A percentile compares a stretch with the other conserved stretches of the same genome.
Conservation (phyloP, 371 early-diverging fungal species). For the Syncephalis plumigaleata region DNA sequence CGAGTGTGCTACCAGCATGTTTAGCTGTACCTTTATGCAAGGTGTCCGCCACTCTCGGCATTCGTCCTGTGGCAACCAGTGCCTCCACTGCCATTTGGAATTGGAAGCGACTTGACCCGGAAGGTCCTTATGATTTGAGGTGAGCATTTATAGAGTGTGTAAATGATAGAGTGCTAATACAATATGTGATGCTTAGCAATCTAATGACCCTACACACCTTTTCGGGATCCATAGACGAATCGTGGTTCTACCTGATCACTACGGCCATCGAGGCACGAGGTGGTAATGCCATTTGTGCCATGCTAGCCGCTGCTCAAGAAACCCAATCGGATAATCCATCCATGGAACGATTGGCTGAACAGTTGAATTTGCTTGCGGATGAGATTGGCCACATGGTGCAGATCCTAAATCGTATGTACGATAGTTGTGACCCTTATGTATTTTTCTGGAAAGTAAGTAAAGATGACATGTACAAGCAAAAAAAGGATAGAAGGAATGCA, state of each 20-base stretch:
- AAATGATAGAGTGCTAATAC: too few relatives aligned
- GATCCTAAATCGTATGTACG: conserved; percentile 72
- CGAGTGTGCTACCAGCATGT: conserved; percentile 62
- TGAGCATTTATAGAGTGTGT: conserved; percentile 10
- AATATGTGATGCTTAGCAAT: conserved; percentile 51
- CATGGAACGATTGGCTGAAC: conserved; percentile 16
- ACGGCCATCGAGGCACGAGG: conserved; percentile 79
- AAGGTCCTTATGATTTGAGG: conserved; percentile 52
- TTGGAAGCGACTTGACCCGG: conserved; percentile 55
- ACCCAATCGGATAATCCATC: conserved; percentile 6
- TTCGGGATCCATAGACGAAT: conserved; percentile 80
- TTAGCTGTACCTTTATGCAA: conserved; percentile 76
- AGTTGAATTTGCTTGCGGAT: conserved; percentile 31
- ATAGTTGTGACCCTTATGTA: conserved; percentile 85
- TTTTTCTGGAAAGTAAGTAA: conserved; percentile 69
- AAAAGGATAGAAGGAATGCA: too few relatives aligned
- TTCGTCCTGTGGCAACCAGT: conserved; percentile 77
- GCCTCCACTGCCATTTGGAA: conserved; percentile 84
- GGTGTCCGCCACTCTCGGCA: conserved; percentile 58
- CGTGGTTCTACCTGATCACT: conserved; percentile 92
- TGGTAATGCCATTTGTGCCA: conserved; percentile 52
- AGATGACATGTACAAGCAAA: too few relatives aligned
- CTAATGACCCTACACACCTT: conserved; percentile 65
- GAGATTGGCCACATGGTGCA: conserved; percentile 38
- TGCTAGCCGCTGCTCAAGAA: conserved; percentile 25